These are phyloP conservation scores for Funneliformis geosporum DNA, from an alignment of 192 early-diverging fungal genomes.

Conservation along the genomic window DNA sequence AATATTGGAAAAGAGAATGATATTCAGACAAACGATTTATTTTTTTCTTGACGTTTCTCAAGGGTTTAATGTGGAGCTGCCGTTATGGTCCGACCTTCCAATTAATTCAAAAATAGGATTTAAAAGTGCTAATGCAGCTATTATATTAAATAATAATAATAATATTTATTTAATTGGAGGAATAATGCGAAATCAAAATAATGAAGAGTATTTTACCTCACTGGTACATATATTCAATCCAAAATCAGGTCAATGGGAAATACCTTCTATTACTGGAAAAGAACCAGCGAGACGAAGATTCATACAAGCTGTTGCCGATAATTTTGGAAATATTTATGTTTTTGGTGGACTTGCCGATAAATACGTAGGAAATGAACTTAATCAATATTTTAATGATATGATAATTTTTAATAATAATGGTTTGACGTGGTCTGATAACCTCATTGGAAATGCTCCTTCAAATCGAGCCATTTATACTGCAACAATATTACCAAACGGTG, in stretches of 20 bases:
- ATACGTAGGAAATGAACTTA: not conserved
- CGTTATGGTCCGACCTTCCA: too few species aligned
- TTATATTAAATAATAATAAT: not conserved
- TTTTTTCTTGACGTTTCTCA: too few species aligned
- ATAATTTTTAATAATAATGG: not conserved
- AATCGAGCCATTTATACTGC: too few species aligned
- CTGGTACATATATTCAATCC: not conserved
- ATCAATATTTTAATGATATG: not conserved
- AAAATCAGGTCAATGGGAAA: not conserved
- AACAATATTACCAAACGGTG: too few species aligned
- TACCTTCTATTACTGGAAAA: not conserved
- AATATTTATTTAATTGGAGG: constrained; percentile 3
- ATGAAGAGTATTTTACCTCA: too few species aligned
- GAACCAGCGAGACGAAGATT: not conserved
- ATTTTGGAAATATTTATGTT: constrained; percentile 1
- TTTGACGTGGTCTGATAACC: not conserved
- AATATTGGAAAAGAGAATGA: too few species aligned
- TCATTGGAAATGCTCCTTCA: too few species aligned
- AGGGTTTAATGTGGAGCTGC: too few species aligned
- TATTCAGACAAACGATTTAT: too few species aligned
- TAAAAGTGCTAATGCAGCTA: too few species aligned
- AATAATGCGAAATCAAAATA: not conserved
- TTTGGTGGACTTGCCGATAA: not conserved
- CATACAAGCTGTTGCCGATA: not conserved
- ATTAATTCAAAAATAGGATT: too few species aligned